Evolutionary conservation across 1,139 yeast genomes (phyloP), one percentile per base, ranked within the genome.

Genomic region (Hyphopichia buzzinii): DNA sequence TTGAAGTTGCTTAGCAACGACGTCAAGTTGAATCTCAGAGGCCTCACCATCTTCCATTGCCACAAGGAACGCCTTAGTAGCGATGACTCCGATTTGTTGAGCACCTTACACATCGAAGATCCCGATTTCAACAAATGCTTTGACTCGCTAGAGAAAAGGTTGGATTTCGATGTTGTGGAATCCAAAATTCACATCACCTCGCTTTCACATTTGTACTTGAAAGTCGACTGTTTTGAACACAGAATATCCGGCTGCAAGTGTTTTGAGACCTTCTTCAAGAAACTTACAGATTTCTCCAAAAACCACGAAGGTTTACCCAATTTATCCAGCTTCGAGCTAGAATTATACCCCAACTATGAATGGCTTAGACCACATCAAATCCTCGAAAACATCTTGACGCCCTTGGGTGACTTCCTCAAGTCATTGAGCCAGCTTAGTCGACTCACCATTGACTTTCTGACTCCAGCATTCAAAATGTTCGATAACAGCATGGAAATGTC

Each of bases 391-490:
- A 52, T 60, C 10, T 41, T 67, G 24, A 53, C 59, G 0, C 73
- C 72, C 1, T 46, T 66, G 29, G 67, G 70, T 0, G 47, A 46
- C 8, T 62, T 64, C 37, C 43, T 65, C 15, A 50, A 53, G 30
- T 48, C 64, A 1, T 50, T 66, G 34, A 26, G 31, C 4, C 52
- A 43, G 19, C 42, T 66, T 26, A 30, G 49, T 5, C 43, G 62
- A 24, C 44, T 67, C 17, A 50, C 60, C 0, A 52, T 66, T 33
- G 71, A 65, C 42, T 64, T 65, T 38, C 54, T 66, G 2, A 64
- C 71, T 0, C 67, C 67, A 1, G 68, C 69, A 4, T 64, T 63
- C 43, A 67, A 67, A 43, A 67, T 65, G 70, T 65, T 65, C 48
- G 70, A 60, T 37, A 50, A 48, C 37, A 53, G 52, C 26, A 52